A percentile compares a stretch with the other conserved stretches of the same genome.
Conservation (phyloP, 352 stramenopile species). For the Phytophthora kernoviae region DNA sequence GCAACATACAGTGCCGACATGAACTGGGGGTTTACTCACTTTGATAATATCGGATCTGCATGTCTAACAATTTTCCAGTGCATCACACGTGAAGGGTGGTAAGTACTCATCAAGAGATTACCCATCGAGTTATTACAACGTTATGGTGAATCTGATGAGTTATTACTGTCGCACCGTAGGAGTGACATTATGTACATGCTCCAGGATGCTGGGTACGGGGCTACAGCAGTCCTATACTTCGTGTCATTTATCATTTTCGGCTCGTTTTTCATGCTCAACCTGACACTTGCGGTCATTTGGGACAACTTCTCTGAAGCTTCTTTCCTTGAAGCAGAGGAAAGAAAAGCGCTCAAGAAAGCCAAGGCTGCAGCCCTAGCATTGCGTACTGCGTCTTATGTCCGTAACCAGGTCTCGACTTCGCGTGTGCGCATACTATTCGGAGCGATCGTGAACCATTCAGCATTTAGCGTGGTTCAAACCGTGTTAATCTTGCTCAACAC, state of each 20-base stretch:
- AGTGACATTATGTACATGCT: conserved; percentile 74
- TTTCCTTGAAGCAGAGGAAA: conserved; percentile 60
- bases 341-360: conserved; percentile 34
- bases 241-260: conserved; percentile 88
- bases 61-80: conserved; percentile 90
- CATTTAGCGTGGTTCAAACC: conserved; percentile 61
- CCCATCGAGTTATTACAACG: neutral
- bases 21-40: conserved; percentile 87
- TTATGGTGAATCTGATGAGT: neutral
- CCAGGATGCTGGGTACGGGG: conserved; percentile 52
- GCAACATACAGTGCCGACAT: conserved; percentile 73
- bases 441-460: conserved; percentile 48
- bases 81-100: conserved; percentile 93
- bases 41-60: conserved; percentile 88
- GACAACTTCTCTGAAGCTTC: conserved; percentile 76
- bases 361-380: conserved; percentile 27
- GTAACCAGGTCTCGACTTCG: conserved; percentile 11
- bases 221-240: conserved; percentile 79
- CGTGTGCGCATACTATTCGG: conserved; percentile 17
- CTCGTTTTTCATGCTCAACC: conserved; percentile 92
- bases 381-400: conserved; percentile 3
- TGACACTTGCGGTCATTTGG: conserved; percentile 91
- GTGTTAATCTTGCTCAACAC: conserved; percentile 86
- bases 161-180: conserved; percentile 16
- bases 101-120: conserved; percentile 26